phyloP scores from a whole-genome alignment of 2,329 filamentous ascomycete species.

The Fusarium sublunatum region DNA sequence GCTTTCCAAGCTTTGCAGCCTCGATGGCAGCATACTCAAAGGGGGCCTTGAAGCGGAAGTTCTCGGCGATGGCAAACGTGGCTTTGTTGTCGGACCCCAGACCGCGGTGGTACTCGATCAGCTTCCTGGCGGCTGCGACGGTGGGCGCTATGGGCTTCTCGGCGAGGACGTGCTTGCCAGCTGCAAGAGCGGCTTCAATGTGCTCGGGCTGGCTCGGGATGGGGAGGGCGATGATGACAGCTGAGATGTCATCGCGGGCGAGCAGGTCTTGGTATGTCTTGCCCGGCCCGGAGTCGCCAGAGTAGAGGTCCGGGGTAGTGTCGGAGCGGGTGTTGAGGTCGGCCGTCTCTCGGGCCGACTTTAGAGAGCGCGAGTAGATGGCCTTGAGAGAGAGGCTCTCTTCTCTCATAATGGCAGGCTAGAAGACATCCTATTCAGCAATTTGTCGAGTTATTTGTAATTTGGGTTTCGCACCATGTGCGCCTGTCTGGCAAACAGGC shows the following conservation, averaged over 20 bases:
- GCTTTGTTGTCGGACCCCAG: conserved; percentile 44
- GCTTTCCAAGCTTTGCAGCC: conserved; percentile 50
- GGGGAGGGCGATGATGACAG: conserved; percentile 70
- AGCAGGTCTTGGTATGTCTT: conserved; percentile 64
- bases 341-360: conserved; percentile 63
- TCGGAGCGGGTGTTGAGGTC: conserved; percentile 51
- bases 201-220: conserved; percentile 69
- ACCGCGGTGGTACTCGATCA: conserved; percentile 52
- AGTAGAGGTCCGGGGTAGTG: conserved; percentile 63
- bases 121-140: conserved; percentile 56
- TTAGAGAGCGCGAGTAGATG: conserved; percentile 72
- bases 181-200: conserved; percentile 68
- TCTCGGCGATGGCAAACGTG: conserved; percentile 75
- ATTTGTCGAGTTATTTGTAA: conserved; percentile 8
- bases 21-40: conserved; percentile 66
- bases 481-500: conserved; percentile 70
- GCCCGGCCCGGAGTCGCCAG: conserved; percentile 61
- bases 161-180: conserved; percentile 75
- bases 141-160: conserved; percentile 77
- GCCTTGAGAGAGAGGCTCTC: conserved; percentile 67
- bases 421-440: conserved; percentile 13
- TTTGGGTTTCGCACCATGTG: conserved; percentile 59
- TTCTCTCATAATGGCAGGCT: conserved; percentile 69
- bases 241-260: conserved; percentile 63
- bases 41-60: conserved; percentile 72